Evolutionary conservation across 2,329 filamentous ascomycete genomes (phyloP).

Genomic region (Ophiocordyceps camponoti-saundersi): DNA sequence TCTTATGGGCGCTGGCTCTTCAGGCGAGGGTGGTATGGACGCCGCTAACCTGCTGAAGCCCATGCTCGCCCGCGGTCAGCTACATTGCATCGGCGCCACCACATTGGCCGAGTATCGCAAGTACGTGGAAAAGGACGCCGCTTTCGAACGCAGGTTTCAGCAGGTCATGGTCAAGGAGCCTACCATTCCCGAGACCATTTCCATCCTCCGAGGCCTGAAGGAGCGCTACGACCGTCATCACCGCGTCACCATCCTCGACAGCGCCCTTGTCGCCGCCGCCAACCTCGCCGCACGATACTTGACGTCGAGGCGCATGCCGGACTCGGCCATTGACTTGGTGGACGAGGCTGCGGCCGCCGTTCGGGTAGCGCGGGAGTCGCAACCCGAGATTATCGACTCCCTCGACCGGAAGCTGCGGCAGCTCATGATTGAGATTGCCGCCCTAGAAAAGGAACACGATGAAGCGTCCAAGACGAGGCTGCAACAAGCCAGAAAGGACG

Average conservation of each 20-base stretch:
- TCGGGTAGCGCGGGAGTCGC: conserved; percentile 84
- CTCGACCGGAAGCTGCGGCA: conserved; percentile 81
- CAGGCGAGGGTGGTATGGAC: conserved; percentile 95
- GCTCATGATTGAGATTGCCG: conserved; percentile 93
- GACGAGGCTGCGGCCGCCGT: conserved; percentile 97
- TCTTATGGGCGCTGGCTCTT: conserved; percentile 90
- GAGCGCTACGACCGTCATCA: conserved; percentile 98
- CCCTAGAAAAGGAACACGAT: conserved; percentile 83
- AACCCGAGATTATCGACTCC: conserved; percentile 89
- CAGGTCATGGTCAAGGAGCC: conserved; percentile 97
- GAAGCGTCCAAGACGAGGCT: conserved; percentile 78
- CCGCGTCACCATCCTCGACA: conserved; percentile 90
- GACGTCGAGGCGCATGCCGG: conserved; percentile 75
- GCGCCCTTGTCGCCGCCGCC: conserved; percentile 80
- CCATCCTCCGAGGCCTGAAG: conserved; percentile 94
- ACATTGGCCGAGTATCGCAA: conserved; percentile 93
- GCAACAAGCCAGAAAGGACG: conserved; percentile 70
- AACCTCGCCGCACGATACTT: conserved; percentile 86
- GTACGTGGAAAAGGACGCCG: conserved; percentile 96
- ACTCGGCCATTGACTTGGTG: conserved; percentile 91
- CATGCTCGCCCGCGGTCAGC: conserved; percentile 89
- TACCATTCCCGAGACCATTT: conserved; percentile 73
- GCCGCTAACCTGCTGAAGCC: conserved; percentile 95
- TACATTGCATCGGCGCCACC: conserved; percentile 96
- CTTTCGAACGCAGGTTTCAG: conserved; percentile 96